Evolutionary conservation across 75 land plant genomes (phyloP).

Genomic region (Ceratopteris richardii): DNA sequence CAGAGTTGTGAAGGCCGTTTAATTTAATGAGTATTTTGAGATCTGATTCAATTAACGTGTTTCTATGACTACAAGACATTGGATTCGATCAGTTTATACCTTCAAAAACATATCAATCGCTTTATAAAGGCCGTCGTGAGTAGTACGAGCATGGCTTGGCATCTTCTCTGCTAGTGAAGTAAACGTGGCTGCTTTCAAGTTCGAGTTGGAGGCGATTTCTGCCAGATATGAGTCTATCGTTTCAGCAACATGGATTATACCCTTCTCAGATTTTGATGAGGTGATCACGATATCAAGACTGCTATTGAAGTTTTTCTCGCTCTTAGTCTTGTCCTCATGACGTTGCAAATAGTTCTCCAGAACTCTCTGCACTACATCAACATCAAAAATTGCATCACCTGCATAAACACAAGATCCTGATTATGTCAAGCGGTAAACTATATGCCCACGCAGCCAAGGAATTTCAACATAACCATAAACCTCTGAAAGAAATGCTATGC

Average conservation of each 20-base stretch:
- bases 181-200: slow-evolving; percentile 34
- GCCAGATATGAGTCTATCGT: slow-evolving; percentile 35
- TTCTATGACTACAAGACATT: too few species aligned
- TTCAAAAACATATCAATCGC: slow-evolving; percentile 79
- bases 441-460: too few species aligned
- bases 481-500: too few species aligned
- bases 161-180: slow-evolving; percentile 37
- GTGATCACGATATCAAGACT: too few species aligned
- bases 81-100: too few species aligned
- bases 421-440: too few species aligned
- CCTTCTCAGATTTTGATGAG: too few species aligned
- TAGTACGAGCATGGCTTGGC: slow-evolving; percentile 49
- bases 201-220: slow-evolving; percentile 54
- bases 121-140: slow-evolving; percentile 60
- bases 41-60: too few species aligned
- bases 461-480: too few species aligned
- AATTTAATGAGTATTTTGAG: too few species aligned
- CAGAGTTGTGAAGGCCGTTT: too few species aligned
- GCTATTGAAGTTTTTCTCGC: neutral
- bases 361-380: slow-evolving; percentile 10
- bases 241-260: slow-evolving; percentile 11
- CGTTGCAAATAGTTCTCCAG: slow-evolving; percentile 8
- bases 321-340: neutral
- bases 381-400: slow-evolving; percentile 7
- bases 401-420: too few species aligned